Conservation (phyloP, 345 rosid species). For the Gossypium ekmanianum region DNA sequence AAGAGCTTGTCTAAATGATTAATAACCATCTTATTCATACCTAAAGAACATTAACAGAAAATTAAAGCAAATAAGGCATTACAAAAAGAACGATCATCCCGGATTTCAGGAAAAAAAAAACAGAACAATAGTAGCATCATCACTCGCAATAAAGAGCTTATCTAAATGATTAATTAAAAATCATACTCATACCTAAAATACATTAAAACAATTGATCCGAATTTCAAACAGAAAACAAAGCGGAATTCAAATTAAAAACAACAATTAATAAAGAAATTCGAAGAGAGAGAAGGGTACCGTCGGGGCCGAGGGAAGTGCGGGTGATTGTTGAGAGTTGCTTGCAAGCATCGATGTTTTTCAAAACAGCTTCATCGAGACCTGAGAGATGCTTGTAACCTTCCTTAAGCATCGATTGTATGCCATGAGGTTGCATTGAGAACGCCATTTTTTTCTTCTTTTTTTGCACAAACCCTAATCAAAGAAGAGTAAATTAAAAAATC, state of each 20-base stretch:
- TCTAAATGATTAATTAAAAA: no score
- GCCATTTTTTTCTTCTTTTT: slow-evolving; percentile 40
- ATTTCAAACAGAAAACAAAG: background rate
- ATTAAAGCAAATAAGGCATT: background rate
- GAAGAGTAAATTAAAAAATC: background rate
- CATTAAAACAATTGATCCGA: background rate
- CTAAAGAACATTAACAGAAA: slow-evolving; percentile 25
- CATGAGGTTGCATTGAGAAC: slow-evolving; percentile 79
- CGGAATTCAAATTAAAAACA: background rate
- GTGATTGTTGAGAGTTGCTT: slow-evolving; percentile 90
- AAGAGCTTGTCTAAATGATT: slow-evolving; percentile 91
- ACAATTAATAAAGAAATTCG: background rate
- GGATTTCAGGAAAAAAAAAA: background rate
- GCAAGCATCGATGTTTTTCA: slow-evolving; percentile 97
- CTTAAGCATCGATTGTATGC: slow-evolving; percentile 90
- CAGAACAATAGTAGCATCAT: background rate
- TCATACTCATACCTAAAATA: no score
- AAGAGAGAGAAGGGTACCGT: slow-evolving; percentile 38
- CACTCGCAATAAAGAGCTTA: background rate
- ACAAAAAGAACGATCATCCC: background rate
- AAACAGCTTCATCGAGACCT: slow-evolving; percentile 90
- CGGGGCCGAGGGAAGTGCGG: slow-evolving; percentile 96
- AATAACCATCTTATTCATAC: slow-evolving; percentile 99
- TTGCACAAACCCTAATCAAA: background rate
- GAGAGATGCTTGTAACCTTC: slow-evolving; percentile 97